A percentile compares a stretch with the other conserved stretches of the same genome.
phyloP scores from a whole-genome alignment of 2,329 filamentous ascomycete species.

The Apiospora malaysiana region DNA sequence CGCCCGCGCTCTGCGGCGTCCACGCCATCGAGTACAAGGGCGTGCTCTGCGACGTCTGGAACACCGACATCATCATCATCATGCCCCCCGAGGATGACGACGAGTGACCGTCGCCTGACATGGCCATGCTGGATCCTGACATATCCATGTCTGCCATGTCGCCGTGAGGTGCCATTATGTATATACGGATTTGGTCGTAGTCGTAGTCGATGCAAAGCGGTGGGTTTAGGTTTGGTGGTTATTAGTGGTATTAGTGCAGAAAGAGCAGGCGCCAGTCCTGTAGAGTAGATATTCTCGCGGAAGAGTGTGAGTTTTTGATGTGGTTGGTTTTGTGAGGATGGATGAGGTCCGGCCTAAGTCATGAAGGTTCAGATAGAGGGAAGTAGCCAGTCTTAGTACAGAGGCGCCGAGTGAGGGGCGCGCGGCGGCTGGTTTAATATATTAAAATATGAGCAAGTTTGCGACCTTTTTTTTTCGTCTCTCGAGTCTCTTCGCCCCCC shows the following conservation, averaged over 20 bases:
- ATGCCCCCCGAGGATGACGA: slow-evolving; percentile 24
- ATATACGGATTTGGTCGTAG: neutral
- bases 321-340: neutral
- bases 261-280: slow-evolving; percentile 13
- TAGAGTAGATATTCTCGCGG: neutral
- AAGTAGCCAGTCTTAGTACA: neutral
- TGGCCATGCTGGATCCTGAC: slow-evolving; percentile 31
- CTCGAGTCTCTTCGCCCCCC: no score
- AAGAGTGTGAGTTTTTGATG: neutral
- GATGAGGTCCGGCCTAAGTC: slow-evolving; percentile 9
- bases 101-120: slow-evolving; percentile 25
- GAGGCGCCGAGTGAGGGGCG: neutral
- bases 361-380: neutral
- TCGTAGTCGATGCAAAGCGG: neutral
- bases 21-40: slow-evolving; percentile 68
- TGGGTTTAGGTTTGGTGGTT: neutral
- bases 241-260: neutral
- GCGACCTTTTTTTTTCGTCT: neutral
- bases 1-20: slow-evolving; percentile 72
- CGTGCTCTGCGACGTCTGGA: slow-evolving; percentile 59
- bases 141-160: slow-evolving; percentile 16
- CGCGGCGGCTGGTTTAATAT: neutral
- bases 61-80: slow-evolving; percentile 57
- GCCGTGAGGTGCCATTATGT: slow-evolving; percentile 20
- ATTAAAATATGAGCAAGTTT: slow-evolving; percentile 14